These are phyloP conservation scores for Hygrophoropsis aurantiaca DNA, from an alignment of 768 basidiomycete species.

Conservation along the genomic window DNA sequence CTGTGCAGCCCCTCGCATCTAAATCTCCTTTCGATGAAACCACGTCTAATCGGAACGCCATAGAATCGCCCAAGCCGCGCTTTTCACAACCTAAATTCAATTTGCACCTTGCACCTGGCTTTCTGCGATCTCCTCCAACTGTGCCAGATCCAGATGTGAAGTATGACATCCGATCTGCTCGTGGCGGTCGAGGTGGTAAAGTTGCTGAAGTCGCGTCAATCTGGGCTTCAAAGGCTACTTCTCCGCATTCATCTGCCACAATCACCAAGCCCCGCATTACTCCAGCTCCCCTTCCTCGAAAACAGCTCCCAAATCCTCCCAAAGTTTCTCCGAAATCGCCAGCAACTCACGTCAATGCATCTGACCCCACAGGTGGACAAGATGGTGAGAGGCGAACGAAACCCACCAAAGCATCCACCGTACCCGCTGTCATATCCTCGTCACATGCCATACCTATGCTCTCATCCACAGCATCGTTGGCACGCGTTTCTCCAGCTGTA, in stretches of 20 bases:
- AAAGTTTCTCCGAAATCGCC: conserved; percentile 6
- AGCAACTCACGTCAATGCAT: not conserved
- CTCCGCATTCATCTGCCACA: conserved; percentile 5
- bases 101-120: conserved; percentile 19
- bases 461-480: conserved; percentile 76
- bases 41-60: not conserved
- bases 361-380: not conserved
- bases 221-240: conserved; percentile 59
- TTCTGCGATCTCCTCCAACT: conserved; percentile 34
- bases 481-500: conserved; percentile 39
- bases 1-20: not conserved
- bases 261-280: conserved; percentile 11
- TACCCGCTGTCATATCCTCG: conserved; percentile 67
- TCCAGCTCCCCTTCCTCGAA: conserved; percentile 6
- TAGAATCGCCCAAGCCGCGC: not conserved
- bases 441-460: conserved; percentile 73
- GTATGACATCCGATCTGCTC: conserved; percentile 74
- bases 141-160: conserved; percentile 52
- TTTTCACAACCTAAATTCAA: not conserved
- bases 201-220: conserved; percentile 73
- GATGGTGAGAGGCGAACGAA: conserved; percentile 21
- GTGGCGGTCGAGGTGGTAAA: conserved; percentile 74
- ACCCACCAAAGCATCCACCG: conserved; percentile 61
- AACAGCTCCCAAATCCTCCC: conserved; percentile 7
- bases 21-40: not conserved